Evolutionary conservation across 2,329 filamentous ascomycete species (phyloP), one percentile per base, ranked within the genome.

Genomic region (Epicoccum nigrum): DNA sequence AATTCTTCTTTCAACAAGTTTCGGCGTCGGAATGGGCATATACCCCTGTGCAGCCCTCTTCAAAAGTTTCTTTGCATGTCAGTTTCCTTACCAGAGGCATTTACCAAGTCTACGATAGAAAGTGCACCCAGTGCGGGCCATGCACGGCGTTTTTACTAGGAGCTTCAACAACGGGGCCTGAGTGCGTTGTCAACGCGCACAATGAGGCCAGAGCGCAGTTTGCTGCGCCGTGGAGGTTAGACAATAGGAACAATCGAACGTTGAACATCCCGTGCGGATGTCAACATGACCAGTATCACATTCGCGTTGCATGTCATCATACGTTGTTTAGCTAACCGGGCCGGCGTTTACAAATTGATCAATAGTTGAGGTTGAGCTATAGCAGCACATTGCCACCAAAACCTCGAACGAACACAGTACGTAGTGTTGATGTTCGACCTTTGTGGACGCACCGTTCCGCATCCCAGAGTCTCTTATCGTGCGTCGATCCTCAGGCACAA

Each of bases 1-100:
- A 63, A 57, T 64, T 64, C 64, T 63, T 67, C 70, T 73, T 73
- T 73, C 70, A 73, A 73, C 70, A 73, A 72, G 69, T 70, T 65
- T 62, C 64, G 68, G 68, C 68, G 70, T 71, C 68, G 63, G 62
- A 59, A 64, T 62, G 67, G 67, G 67, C 60, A 65, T 59, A 65
- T 67, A 69, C 64, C 60, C 59, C 54, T 62, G 62, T 65, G 62
- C 63, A 65, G 62, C 63, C 63, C 63, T 58, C 52, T 56, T 62
- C 55, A 66, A 70, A 70, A 70, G 60, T 58, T 68, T 67, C 61
- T 58, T 52, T 59, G 60, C 65, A 64, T 59, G 58, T 62, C 55
- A 56, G 31, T 47, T 51, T 51, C 47, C 12, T 51, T 66, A 57
- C 45, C 57, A 56, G 57, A 58, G 63, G 51, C 59, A 56, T 66